Conservation (phyloP, 208 protist genomes). For the Leishmania aethiopica region DNA sequence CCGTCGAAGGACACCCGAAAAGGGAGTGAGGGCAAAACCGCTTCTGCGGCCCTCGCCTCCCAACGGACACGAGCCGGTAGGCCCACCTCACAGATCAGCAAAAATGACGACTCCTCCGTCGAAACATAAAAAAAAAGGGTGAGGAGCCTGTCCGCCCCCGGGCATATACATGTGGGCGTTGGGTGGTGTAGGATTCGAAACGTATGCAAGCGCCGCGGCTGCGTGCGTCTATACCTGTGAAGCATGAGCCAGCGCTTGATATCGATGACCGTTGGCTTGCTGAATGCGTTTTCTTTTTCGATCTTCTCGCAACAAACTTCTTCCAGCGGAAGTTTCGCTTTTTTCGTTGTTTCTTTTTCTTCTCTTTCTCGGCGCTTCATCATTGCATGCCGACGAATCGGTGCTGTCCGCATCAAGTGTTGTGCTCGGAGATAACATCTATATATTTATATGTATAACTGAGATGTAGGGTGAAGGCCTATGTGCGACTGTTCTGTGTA, state of each 20-base stretch:
- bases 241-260: not conserved
- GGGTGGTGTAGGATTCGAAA: not conserved
- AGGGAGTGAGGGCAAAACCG: not conserved
- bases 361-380: not conserved
- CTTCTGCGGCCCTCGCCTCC: not conserved
- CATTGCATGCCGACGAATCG: not conserved
- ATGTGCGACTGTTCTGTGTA: not conserved
- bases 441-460: not conserved
- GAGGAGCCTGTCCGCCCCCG: no score
- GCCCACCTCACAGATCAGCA: not conserved
- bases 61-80: no score
- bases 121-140: slow-evolving; percentile 15
- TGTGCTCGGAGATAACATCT: not conserved
- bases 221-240: no score
- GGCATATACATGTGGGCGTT: not conserved
- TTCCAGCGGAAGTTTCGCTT: not conserved
- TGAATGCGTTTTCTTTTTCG: not conserved
- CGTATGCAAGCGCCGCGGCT: not conserved
- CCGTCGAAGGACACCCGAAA: not conserved
- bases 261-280: not conserved
- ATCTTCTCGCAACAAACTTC: not conserved
- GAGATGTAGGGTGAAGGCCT: not conserved
- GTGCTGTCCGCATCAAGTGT: not conserved
- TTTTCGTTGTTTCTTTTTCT: not conserved
- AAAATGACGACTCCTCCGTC: slow-evolving; percentile 9